A percentile compares a stretch with the other conserved stretches of the same genome.
Conservation (phyloP, 2,329 filamentous ascomycete species). For the Arthrobotrys conoides region DNA sequence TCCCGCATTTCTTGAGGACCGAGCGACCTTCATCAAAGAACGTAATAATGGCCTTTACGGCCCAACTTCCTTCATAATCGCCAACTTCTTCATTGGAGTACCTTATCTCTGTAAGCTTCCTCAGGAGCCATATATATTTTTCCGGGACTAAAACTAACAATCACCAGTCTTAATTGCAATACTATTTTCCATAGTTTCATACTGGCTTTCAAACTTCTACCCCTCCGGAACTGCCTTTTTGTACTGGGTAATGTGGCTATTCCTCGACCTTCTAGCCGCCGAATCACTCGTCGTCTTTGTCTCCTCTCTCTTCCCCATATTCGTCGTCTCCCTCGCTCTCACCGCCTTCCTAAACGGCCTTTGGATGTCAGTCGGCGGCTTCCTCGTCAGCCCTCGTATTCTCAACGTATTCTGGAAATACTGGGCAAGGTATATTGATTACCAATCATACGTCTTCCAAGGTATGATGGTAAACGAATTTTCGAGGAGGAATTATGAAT, state of each 20-base stretch:
- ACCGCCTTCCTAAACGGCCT: constrained; percentile 89
- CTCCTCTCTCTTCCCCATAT: constrained; percentile 80
- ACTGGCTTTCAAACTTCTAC: constrained; percentile 84
- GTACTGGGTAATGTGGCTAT: constrained; percentile 85
- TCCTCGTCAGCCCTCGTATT: constrained; percentile 79
- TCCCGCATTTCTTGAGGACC: constrained; percentile 85
- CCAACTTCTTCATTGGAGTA: constrained; percentile 85
- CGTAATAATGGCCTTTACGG: constrained; percentile 85
- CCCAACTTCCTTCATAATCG: constrained; percentile 78
- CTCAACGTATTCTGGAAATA: constrained; percentile 89
- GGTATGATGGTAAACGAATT: constrained; percentile 97
- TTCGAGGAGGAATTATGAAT: constrained; percentile 75
- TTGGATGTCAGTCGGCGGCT: constrained; percentile 90
- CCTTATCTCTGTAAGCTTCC: constrained; percentile 75
- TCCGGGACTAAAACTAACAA: constrained; percentile 1
- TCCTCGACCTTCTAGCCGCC: constrained; percentile 84
- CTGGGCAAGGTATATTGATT: constrained; percentile 90
- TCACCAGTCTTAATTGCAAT: constrained; percentile 77
- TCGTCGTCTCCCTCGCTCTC: constrained; percentile 83
- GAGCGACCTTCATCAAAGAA: constrained; percentile 80
- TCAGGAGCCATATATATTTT: not conserved
- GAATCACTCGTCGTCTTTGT: constrained; percentile 86
- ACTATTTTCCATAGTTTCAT: constrained; percentile 81
- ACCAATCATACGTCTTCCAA: constrained; percentile 87
- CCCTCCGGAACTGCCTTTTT: constrained; percentile 78